phyloP scores from a whole-genome alignment of 305 asterid genomes.

The Fraxinus velutina region DNA sequence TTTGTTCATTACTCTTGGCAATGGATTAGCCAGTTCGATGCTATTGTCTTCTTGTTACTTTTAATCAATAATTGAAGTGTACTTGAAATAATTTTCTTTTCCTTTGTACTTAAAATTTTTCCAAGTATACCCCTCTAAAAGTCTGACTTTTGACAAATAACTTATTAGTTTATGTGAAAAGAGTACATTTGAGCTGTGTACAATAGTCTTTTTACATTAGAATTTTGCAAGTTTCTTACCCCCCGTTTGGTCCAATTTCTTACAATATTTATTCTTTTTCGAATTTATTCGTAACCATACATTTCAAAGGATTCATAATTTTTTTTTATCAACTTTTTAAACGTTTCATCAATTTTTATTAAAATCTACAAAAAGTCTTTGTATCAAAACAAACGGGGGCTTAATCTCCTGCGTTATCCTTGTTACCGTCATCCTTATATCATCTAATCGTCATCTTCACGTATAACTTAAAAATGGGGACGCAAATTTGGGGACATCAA shows the following conservation, averaged over 20 bases:
- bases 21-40: background rate
- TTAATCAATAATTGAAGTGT: background rate
- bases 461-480: background rate
- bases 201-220: background rate
- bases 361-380: too few species aligned
- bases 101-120: background rate
- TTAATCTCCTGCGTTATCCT: background rate
- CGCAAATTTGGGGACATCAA: background rate
- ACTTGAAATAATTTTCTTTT: background rate
- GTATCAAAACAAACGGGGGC: background rate
- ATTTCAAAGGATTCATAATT: too few species aligned
- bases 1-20: constrained; percentile 22
- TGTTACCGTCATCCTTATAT: background rate
- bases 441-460: background rate
- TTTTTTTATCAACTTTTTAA: too few species aligned
- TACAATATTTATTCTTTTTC: too few species aligned
- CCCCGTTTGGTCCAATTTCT: too few species aligned
- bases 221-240: background rate
- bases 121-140: background rate
- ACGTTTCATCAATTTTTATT: too few species aligned
- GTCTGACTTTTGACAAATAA: background rate
- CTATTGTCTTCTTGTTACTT: background rate
- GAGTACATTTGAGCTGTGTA: background rate
- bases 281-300: too few species aligned
- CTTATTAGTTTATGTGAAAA: background rate